Evolutionary conservation across 768 basidiomycete genomes (phyloP), one percentile per base, ranked within the genome.

Genomic region (Termitomyces sp.): DNA sequence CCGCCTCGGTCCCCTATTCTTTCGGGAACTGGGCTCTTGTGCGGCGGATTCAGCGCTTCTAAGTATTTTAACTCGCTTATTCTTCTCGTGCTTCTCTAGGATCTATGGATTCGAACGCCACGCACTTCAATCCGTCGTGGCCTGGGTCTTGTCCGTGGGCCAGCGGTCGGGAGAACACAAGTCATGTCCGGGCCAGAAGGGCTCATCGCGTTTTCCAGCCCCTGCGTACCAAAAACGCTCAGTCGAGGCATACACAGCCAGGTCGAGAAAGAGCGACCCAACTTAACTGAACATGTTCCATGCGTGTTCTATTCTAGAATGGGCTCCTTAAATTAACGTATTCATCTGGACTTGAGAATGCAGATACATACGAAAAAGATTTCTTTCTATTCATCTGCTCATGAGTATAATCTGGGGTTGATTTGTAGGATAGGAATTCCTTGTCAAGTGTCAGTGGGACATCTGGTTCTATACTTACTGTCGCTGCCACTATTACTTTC

Each of bases 111-210:
- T 65, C 59, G 1, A 64, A 66, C 16, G 68, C 57, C 60, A 77
- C 70, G 57, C 64, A 60, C 22, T 82, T 82, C 66, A 76, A 74
- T 57, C 79, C 81, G 0, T 63, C 67, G 6, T 82, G 77, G 73
- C 81, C 78, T 10, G 70, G 61, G 7, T 66, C 73, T 0, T 79
- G 78, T 60, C 78, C 78, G 7, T 79, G 69, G 67, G 65, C 78
- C 10, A 79, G 67, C 73, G 3, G 74, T 81, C 14, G 79, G 79
- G 12, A 79, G 75, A 27, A 79, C 79, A 1, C 76, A 75, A 60
- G 63, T 80, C 26, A 72, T 73, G 22, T 67, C 71, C 4, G 70
- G 69, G 34, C 51, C 65, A 2, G 72, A 68, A 6, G 69, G 16
- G 63, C 50, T 43, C 63, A 62, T 13, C 79, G n/a, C n/a, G n/a